These are phyloP conservation scores for Ophiostoma fasciatum DNA, from an alignment of 2,329 filamentous ascomycete species.

Conservation along the genomic window DNA sequence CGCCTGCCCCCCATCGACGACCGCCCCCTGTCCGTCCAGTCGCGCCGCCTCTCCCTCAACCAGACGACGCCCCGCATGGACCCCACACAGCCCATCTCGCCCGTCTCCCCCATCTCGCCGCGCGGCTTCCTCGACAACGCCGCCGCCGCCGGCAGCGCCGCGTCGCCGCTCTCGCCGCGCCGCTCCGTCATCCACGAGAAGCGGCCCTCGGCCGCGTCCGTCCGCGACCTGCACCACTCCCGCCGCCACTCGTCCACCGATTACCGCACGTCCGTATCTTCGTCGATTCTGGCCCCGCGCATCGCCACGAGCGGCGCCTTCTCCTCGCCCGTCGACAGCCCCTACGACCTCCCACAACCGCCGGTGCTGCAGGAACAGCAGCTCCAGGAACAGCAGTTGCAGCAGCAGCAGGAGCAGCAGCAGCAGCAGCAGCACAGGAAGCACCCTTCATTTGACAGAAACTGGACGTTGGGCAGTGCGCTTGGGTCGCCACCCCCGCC, in stretches of 20 bases:
- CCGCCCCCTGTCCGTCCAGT: slow-evolving; percentile 31
- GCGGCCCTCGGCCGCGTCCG: slow-evolving; percentile 64
- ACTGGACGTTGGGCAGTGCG: slow-evolving; percentile 53
- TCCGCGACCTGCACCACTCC: slow-evolving; percentile 70
- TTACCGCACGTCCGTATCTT: slow-evolving; percentile 31
- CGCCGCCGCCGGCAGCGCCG: slow-evolving; percentile 10
- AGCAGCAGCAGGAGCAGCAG: background rate
- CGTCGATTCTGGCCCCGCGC: slow-evolving; percentile 26
- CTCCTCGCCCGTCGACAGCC: no score
- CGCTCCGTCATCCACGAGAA: slow-evolving; percentile 29
- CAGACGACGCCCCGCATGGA: slow-evolving; percentile 38
- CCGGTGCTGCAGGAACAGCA: no score
- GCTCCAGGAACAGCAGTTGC: slow-evolving; percentile 15
- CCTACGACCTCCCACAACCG: background rate
- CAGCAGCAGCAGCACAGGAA: slow-evolving; percentile 32
- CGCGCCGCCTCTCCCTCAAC: slow-evolving; percentile 31
- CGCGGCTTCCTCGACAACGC: slow-evolving; percentile 20
- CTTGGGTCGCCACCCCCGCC: slow-evolving; percentile 29
- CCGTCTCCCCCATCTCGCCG: slow-evolving; percentile 18
- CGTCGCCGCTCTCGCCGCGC: slow-evolving; percentile 21
- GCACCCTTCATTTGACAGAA: slow-evolving; percentile 54
- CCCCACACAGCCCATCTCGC: slow-evolving; percentile 24
- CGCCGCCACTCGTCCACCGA: slow-evolving; percentile 81
- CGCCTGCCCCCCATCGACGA: slow-evolving; percentile 27
- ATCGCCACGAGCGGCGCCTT: slow-evolving; percentile 28